Evolutionary conservation across 192 early-diverging fungal species (phyloP), one percentile per base, ranked within the genome.

Genomic region (Kickxella alabastrina): DNA sequence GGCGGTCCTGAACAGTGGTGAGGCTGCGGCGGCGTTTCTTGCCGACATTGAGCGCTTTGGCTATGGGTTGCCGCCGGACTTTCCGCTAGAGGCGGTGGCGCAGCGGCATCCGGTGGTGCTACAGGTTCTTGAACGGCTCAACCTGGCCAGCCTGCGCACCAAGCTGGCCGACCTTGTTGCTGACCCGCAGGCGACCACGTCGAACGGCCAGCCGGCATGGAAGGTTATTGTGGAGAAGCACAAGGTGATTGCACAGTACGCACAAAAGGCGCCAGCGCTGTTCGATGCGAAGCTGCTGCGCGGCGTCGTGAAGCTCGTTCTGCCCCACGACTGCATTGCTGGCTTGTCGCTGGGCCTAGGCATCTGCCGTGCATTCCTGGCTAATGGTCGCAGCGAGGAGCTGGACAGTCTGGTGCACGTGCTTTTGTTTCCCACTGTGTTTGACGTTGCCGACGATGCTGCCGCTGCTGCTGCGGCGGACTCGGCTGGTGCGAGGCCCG

Each of bases 361-460:
- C 29, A 52, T 75, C 15, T 73, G 66, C 49, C 55, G 57, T 35
- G 60, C 66, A 23, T 78, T 65, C 24, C 43, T 75, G 21, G 57
- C 37, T 41, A 49, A 49, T 23, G 54, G 43, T 43, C 61, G 3
- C 32, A 26, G 19, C 29, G 26, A 52, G 0, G 49, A 68, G 18
- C 74, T 86, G 15, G 59, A 81, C 17, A 76, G 65, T 0, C 44
- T 85, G 13, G 60, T 86, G 41, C 67, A 79, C 27, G 56, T 90
- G 18, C 75, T 88, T 2, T 49, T 90, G 26, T 90, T 87, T 59
- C 88, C 88, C 5, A 90, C 86, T 0, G 80, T 87, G 13, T 88
- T 78, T 55, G 88, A 90, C 43, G n/a, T n/a, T n/a, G n/a, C 72
- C 3, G 80, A 82, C 22, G 34, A 59, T 15, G 44, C 44, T 2